phyloP scores from a whole-genome alignment of 306 rosid species.

The Parietaria judaica region DNA sequence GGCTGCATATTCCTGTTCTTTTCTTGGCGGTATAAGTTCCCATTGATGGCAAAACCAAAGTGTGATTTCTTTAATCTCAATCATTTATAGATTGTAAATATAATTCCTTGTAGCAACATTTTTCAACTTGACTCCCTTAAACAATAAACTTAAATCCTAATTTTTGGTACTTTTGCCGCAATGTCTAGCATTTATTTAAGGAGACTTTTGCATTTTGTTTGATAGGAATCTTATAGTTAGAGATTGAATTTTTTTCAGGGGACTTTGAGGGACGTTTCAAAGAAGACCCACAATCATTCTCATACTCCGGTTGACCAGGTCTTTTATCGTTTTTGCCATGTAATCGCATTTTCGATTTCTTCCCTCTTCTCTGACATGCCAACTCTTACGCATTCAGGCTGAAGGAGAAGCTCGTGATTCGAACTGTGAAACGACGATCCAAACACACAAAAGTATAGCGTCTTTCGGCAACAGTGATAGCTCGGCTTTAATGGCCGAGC shows the following conservation, averaged over 20 bases:
- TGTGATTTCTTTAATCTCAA: too few species aligned
- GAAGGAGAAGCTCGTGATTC: conserved; percentile 48
- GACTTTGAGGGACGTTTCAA: conserved; percentile 71
- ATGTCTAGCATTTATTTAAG: too few species aligned
- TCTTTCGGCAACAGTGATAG: conserved; percentile 48
- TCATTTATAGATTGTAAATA: too few species aligned
- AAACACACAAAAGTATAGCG: conserved; percentile 30
- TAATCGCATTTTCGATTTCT: not conserved
- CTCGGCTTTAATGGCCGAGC: conserved; percentile 48
- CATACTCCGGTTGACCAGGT: conserved; percentile 46
- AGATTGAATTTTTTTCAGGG: conserved; percentile 43
- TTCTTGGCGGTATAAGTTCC: too few species aligned
- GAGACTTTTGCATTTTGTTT: too few species aligned
- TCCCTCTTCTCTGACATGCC: not conserved
- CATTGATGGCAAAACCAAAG: too few species aligned
- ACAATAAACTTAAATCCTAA: too few species aligned
- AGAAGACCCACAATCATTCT: conserved; percentile 59
- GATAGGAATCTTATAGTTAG: conserved; percentile 1
- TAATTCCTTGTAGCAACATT: too few species aligned
- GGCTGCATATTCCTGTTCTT: too few species aligned
- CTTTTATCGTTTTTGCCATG: not conserved
- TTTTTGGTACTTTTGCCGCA: too few species aligned
- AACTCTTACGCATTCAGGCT: conserved; percentile 27
- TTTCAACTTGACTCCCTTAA: too few species aligned
- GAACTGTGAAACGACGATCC: conserved; percentile 35